phyloP scores from a whole-genome alignment of 129 eudicot genomes.

The Artemisia annua region DNA sequence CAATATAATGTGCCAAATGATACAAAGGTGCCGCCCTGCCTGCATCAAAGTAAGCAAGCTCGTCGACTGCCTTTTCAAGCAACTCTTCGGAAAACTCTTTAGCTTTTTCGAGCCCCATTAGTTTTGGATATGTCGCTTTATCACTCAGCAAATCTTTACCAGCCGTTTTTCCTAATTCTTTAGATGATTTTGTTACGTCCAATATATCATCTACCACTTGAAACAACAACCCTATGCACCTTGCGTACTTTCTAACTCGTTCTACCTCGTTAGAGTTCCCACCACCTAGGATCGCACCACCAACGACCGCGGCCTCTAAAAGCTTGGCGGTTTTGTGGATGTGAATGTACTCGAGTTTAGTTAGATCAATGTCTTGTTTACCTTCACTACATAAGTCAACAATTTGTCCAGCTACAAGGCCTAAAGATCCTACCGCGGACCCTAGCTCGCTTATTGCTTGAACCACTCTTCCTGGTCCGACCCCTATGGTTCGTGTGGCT shows the following conservation, averaged over 20 bases:
- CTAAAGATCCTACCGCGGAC: constrained; percentile 52
- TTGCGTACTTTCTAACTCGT: constrained; percentile 52
- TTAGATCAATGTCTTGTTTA: constrained; percentile 33
- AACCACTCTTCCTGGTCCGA: constrained; percentile 33
- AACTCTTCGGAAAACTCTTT: constrained; percentile 48
- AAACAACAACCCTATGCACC: constrained; percentile 61
- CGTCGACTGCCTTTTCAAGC: constrained; percentile 49
- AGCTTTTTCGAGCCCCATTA: constrained; percentile 67
- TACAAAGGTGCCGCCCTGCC: constrained; percentile 56
- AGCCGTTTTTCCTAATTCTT: constrained; percentile 65
- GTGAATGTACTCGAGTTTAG: constrained; percentile 56
- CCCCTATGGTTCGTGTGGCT: constrained; percentile 33
- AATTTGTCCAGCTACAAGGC: constrained; percentile 62
- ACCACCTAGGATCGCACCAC: constrained; percentile 69
- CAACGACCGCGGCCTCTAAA: constrained; percentile 60
- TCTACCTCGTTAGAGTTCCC: constrained; percentile 50
- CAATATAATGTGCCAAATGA: constrained; percentile 56
- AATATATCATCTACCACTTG: constrained; percentile 74
- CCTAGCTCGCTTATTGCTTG: constrained; percentile 59
- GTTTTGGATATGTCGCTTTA: constrained; percentile 66
- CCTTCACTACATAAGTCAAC: constrained; percentile 59
- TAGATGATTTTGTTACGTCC: constrained; percentile 56
- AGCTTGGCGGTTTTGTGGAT: constrained; percentile 57
- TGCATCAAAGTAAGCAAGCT: constrained; percentile 46
- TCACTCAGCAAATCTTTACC: constrained; percentile 56